Percentiles rank a stretch among this genome's conserved stretches.
phyloP scores from a whole-genome alignment of 2,329 filamentous ascomycete species.

The Botrytis deweyae region DNA sequence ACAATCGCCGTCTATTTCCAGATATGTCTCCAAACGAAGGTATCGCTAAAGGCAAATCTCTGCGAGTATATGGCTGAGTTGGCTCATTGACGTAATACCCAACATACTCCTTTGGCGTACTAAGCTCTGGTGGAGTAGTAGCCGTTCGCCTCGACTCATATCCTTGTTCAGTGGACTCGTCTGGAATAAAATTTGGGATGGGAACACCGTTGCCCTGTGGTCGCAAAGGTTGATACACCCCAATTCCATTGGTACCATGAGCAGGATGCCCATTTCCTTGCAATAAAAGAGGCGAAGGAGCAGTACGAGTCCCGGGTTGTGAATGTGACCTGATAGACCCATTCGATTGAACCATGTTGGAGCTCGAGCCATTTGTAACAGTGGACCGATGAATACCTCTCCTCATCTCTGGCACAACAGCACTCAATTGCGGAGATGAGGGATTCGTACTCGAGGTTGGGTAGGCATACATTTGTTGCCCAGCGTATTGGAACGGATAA shows the following conservation, averaged over 20 bases:
- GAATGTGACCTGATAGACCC: conserved; percentile 64
- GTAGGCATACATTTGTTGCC: conserved; percentile 49
- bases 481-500: conserved; percentile 47
- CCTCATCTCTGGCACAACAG: conserved; percentile 52
- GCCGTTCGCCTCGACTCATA: conserved; percentile 28
- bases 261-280: conserved; percentile 42
- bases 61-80: conserved; percentile 26
- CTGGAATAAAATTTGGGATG: conserved; percentile 56
- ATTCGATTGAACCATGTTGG: conserved; percentile 45
- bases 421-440: conserved; percentile 52
- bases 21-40: conserved; percentile 39
- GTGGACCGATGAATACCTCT: conserved; percentile 57
- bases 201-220: conserved; percentile 48
- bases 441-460: conserved; percentile 54
- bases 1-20: conserved; percentile 34
- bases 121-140: conserved; percentile 34
- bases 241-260: conserved; percentile 38
- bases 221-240: conserved; percentile 33
- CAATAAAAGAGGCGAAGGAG: conserved; percentile 39
- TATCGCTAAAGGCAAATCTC: conserved; percentile 33
- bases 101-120: conserved; percentile 38
- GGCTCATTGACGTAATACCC: conserved; percentile 39
- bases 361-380: conserved; percentile 49
- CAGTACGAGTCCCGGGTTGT: conserved; percentile 55
- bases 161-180: conserved; percentile 43